Evolutionary conservation across 1,139 yeast genomes (phyloP), one percentile per base, ranked within the genome.

Genomic region (Meyerozyma guilliermondii): DNA sequence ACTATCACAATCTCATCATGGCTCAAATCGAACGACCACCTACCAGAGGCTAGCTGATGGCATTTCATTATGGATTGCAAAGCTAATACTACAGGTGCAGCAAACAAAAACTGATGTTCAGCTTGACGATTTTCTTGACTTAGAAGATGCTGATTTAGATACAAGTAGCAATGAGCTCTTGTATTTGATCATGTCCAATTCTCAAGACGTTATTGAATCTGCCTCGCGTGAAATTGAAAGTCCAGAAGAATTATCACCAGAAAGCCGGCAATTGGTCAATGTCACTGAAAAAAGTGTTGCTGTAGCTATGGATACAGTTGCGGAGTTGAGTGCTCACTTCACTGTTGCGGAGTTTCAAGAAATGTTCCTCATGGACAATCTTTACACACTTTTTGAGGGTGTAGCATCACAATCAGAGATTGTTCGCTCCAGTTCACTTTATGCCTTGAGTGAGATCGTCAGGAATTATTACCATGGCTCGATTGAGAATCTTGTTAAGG

Each of bases 391-490:
- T 11, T 55, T 69, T 28, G 74, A 69, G 46, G 64, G 70, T 2
- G 48, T 68, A 26, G 66, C 72, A 2, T 60, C 51, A 39, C 59
- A 56, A 30, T 50, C 60, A 4, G 50, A 52, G 38, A 26, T 50
- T 16, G 51, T 69, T 14, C 74, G 66, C 51, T 35, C 50, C 7
- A 68, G 62, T 44, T 71, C 72, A 1, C 56, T 57, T 40, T 45
- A 43, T 3, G 51, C 72, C 0, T 38, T 66, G 1, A 46, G 8
- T 35, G 27, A 30, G 22, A 62, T 91, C 8, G 77, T 94, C 0
- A 55, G 67, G 10, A 63, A 63, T 7, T 71, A 86, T 38, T 85
- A 83, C 50, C 62, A 73, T 40, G 80, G 81, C 0, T 78, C 87
- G 0, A 62, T 89, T 7, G 65, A 69, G 36, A 60, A 60, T 2